These are phyloP conservation scores for Paraphaeosphaeria sporulosa DNA, from an alignment of 2,329 filamentous ascomycete species.

Conservation along the genomic window DNA sequence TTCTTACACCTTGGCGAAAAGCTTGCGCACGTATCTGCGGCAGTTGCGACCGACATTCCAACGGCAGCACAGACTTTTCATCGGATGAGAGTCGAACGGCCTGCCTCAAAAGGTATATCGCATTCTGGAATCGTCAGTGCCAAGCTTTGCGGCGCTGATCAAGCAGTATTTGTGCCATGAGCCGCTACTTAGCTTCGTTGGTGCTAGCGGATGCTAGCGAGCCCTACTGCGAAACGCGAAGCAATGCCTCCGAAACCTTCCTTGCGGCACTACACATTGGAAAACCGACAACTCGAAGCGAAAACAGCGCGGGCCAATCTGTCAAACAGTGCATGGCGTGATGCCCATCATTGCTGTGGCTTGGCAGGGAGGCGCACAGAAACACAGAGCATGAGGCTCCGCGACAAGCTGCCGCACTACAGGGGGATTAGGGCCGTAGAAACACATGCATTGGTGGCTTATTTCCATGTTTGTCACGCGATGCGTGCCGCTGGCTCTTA, in stretches of 20 bases:
- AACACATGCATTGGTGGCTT: constrained; percentile 11
- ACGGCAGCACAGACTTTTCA: constrained; percentile 6
- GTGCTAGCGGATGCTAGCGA: constrained; percentile 4
- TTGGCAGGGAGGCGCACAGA: constrained; percentile 5
- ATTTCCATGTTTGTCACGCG: constrained; percentile 12
- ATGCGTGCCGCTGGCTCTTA: not conserved
- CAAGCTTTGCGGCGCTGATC: constrained; percentile 16
- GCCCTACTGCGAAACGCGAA: constrained; percentile 19
- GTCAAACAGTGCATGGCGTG: constrained; percentile 15
- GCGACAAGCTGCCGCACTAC: constrained; percentile 3
- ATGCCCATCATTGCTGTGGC: constrained; percentile 6
- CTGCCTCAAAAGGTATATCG: not conserved
- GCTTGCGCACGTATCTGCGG: not conserved
- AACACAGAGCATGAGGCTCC: constrained; percentile 10
- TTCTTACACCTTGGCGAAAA: constrained; percentile 3
- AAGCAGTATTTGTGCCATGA: constrained; percentile 13
- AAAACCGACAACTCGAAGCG: constrained; percentile 1
- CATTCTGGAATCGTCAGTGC: constrained; percentile 3
- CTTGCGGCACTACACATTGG: constrained; percentile 12
- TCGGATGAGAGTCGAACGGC: constrained; percentile 9
- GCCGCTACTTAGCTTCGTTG: constrained; percentile 3
- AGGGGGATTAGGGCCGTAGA: not conserved
- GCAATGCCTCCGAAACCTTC: constrained; percentile 14
- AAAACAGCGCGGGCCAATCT: not conserved
- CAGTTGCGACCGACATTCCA: not conserved